phyloP scores from a whole-genome alignment of 805 yeast species.

The Yamadazyma laniorum region DNA sequence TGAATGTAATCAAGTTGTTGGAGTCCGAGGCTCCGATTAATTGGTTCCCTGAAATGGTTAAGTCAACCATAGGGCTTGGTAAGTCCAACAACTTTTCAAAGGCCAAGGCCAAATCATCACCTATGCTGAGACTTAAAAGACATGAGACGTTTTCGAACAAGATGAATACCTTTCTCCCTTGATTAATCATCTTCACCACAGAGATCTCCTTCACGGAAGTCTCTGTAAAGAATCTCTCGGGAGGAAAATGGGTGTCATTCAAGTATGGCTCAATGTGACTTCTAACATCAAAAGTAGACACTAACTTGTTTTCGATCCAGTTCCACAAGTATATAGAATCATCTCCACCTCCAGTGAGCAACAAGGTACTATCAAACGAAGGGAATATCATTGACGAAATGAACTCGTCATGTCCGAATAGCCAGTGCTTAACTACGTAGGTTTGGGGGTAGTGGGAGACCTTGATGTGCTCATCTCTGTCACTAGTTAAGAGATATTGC shows the following conservation, averaged over 20 bases:
- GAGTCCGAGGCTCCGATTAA: conserved; percentile 33
- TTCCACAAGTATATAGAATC: conserved; percentile 71
- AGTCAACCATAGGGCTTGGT: conserved; percentile 26
- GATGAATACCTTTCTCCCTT: conserved; percentile 33
- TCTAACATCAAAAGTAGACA: conserved; percentile 50
- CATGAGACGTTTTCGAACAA: conserved; percentile 52
- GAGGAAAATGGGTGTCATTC: conserved; percentile 59
- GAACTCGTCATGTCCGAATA: conserved; percentile 85
- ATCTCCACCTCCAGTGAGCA: conserved; percentile 94
- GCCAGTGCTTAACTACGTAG: conserved; percentile 73
- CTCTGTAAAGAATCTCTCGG: conserved; percentile 57
- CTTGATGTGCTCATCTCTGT: conserved; percentile 94
- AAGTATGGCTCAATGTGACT: conserved; percentile 41
- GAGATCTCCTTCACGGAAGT: conserved; percentile 52
- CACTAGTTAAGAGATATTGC: conserved; percentile 69
- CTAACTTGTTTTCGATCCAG: conserved; percentile 54
- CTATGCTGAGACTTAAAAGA: conserved; percentile 37
- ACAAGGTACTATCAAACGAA: conserved; percentile 43
- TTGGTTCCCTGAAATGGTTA: conserved; percentile 19
- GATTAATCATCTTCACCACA: conserved; percentile 27
- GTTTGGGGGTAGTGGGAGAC: conserved; percentile 77
- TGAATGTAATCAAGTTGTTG: conserved; percentile 22
- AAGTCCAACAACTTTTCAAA: conserved; percentile 31
- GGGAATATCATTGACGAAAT: conserved; percentile 66
- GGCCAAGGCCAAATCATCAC: conserved; percentile 20